Evolutionary conservation across 768 basidiomycete genomes (phyloP).

Genomic region (Boletus rubescentipes): DNA sequence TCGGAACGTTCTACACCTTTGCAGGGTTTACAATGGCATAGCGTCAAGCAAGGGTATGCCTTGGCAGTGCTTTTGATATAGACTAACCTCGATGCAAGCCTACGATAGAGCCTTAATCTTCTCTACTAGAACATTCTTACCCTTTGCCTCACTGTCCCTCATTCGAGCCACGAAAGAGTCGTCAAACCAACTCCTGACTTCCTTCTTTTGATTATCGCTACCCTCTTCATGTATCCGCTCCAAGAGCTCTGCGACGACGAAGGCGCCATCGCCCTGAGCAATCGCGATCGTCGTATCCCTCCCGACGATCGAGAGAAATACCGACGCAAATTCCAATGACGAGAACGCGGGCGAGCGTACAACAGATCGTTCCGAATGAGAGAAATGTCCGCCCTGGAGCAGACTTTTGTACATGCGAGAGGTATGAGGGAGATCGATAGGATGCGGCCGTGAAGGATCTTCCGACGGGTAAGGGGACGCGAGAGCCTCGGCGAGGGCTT

Average conservation of each 20-base stretch:
- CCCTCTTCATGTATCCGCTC: constrained; percentile 52
- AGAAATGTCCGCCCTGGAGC: constrained; percentile 89
- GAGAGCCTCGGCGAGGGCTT: constrained; percentile 60
- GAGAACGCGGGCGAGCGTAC: constrained; percentile 56
- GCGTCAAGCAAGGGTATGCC: neutral
- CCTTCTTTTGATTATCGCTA: constrained; percentile 39
- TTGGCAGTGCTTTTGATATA: constrained; percentile 9
- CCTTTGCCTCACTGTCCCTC: constrained; percentile 60
- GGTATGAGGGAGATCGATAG: constrained; percentile 79
- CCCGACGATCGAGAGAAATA: constrained; percentile 56
- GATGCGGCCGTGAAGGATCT: constrained; percentile 52
- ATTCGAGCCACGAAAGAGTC: constrained; percentile 46
- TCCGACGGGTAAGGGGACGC: constrained; percentile 54
- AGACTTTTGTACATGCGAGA: constrained; percentile 87
- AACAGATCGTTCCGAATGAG: constrained; percentile 55
- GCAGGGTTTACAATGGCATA: neutral
- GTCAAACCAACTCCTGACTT: constrained; percentile 59
- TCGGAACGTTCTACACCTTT: too few species aligned
- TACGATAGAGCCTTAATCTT: constrained; percentile 41
- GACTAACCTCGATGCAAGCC: neutral
- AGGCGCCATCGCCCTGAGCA: constrained; percentile 63
- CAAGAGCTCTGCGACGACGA: constrained; percentile 73
- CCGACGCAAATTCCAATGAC: constrained; percentile 54
- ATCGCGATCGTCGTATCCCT: constrained; percentile 52
- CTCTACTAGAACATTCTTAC: constrained; percentile 67